Percentiles rank a stretch among this genome's conserved stretches.
Conservation (phyloP, 345 rosid genomes). For the Microthlaspi erraticum region DNA sequence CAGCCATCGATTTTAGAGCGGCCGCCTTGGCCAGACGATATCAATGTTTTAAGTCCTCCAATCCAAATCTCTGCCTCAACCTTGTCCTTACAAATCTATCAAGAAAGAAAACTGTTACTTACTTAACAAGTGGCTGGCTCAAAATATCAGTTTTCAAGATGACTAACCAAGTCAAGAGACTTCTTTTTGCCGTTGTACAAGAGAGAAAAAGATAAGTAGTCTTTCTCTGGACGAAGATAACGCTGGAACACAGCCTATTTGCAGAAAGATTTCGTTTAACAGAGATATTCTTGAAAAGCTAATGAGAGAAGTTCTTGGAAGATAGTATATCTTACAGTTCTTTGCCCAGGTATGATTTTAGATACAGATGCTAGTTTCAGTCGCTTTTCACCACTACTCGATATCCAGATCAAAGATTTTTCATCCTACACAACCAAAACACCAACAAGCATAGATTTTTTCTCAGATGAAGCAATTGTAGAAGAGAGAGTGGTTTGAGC, state of each 20-base stretch:
- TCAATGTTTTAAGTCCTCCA: conserved; percentile 75
- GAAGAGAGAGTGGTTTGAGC: neutral
- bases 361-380: conserved; percentile 81
- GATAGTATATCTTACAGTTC: conserved; percentile 88
- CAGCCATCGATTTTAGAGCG: conserved; percentile 98
- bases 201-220: conserved; percentile 89
- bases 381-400: conserved; percentile 80
- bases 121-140: too few relatives aligned
- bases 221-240: conserved; percentile 83
- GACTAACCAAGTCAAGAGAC: conserved; percentile 96
- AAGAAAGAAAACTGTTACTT: conserved; percentile 46
- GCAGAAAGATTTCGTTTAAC: conserved; percentile 30
- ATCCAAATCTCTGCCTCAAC: conserved; percentile 95
- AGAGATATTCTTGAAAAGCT: conserved; percentile 17
- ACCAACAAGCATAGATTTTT: neutral
- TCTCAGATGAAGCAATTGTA: conserved; percentile 8
- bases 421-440: conserved; percentile 71
- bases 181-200: conserved; percentile 81
- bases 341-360: conserved; percentile 92
- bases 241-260: conserved; percentile 89
- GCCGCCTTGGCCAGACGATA: conserved; percentile 78
- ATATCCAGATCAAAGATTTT: conserved; percentile 86
- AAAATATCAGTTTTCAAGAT: conserved; percentile 12
- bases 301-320: neutral
- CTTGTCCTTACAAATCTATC: conserved; percentile 93